A percentile compares a stretch with the other conserved stretches of the same genome.
phyloP scores from a whole-genome alignment of 768 basidiomycete species.

The Pleurotus ostreatus region DNA sequence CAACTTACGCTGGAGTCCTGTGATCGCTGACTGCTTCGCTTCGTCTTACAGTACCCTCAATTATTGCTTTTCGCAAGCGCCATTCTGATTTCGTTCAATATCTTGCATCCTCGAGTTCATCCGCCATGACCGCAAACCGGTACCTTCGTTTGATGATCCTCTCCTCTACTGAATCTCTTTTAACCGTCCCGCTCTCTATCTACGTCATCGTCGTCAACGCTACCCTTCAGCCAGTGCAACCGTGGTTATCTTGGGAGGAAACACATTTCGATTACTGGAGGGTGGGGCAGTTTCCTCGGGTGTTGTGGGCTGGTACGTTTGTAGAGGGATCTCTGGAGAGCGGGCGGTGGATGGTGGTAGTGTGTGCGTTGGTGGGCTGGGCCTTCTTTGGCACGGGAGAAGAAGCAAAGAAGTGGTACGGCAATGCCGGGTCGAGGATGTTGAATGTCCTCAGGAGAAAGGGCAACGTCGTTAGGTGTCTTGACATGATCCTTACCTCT shows the following conservation, averaged over 20 bases:
- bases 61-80: background rate
- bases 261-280: constrained; percentile 38
- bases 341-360: constrained; percentile 35
- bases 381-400: constrained; percentile 55
- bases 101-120: background rate
- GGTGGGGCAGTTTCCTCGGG: constrained; percentile 25
- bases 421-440: too few relatives aligned
- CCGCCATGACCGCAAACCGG: constrained; percentile 28
- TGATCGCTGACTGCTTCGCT: background rate
- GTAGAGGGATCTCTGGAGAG: constrained; percentile 23
- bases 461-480: too few relatives aligned
- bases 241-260: constrained; percentile 41
- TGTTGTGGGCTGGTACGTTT: constrained; percentile 24
- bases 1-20: background rate
- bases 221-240: constrained; percentile 20
- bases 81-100: constrained; percentile 1
- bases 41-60: background rate
- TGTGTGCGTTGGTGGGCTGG: constrained; percentile 48
- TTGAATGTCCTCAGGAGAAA: background rate
- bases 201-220: constrained; percentile 24
- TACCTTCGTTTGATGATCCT: constrained; percentile 51
- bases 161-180: constrained; percentile 33
- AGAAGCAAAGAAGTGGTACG: constrained; percentile 45
- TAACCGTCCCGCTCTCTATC: constrained; percentile 36
- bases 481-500: too few relatives aligned